Conservation (phyloP, 805 yeast species). For the Kregervanrija pseudodelftensis region DNA sequence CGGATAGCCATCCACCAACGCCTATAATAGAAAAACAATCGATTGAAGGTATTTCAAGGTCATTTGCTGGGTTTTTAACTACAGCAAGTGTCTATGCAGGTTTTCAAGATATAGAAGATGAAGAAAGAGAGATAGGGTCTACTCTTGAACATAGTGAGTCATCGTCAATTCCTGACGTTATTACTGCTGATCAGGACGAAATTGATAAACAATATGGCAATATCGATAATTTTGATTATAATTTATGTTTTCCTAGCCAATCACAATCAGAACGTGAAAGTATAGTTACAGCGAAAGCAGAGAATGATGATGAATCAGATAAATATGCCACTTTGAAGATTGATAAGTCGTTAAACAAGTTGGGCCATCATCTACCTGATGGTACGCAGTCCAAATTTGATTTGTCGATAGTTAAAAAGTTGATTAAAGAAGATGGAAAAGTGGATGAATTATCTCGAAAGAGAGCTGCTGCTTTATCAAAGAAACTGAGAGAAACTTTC, state of each 20-base stretch:
- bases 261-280: too few relatives aligned
- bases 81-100: slow-evolving; percentile 50
- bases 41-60: slow-evolving; percentile 38
- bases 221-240: too few relatives aligned
- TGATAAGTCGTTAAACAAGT: too few relatives aligned
- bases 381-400: slow-evolving; percentile 23
- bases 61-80: slow-evolving; percentile 48
- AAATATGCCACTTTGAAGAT: too few relatives aligned
- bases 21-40: slow-evolving; percentile 8
- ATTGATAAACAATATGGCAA: too few relatives aligned
- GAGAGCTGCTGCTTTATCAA: slow-evolving; percentile 31
- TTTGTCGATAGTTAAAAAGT: slow-evolving; percentile 24
- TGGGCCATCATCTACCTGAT: too few relatives aligned
- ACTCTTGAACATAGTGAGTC: not conserved
- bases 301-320: too few relatives aligned
- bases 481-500: slow-evolving; percentile 32
- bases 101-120: slow-evolving; percentile 27
- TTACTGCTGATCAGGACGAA: too few relatives aligned
- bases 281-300: too few relatives aligned
- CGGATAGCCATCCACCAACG: slow-evolving; percentile 1
- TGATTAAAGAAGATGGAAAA: slow-evolving; percentile 15
- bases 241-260: too few relatives aligned
- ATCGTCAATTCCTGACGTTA: not conserved
- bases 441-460: slow-evolving; percentile 11
- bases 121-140: slow-evolving; percentile 20